A percentile compares a stretch with the other conserved stretches of the same genome.
Evolutionary conservation across 495 filamentous ascomycete genomes (phyloP).

Genomic region (Xylaria curta): DNA sequence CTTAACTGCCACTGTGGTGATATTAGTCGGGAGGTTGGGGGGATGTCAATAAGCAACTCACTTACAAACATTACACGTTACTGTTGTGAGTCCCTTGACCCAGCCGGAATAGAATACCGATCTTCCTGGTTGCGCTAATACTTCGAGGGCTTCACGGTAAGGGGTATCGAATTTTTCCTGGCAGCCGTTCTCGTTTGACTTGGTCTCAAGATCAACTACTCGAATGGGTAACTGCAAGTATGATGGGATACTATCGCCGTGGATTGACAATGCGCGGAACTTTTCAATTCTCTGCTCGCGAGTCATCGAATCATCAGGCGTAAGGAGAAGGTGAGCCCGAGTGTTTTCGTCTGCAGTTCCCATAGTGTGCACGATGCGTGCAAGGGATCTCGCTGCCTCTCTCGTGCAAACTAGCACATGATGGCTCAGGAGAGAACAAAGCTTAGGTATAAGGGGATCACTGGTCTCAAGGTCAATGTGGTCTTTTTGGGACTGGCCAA

Average conservation of each 20-base stretch:
- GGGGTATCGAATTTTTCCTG: conserved; percentile 22
- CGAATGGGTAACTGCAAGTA: conserved; percentile 39
- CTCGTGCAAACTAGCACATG: conserved; percentile 45
- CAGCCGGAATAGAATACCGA: conserved; percentile 43
- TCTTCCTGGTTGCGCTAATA: conserved; percentile 35
- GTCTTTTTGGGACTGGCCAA: conserved; percentile 44
- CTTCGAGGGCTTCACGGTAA: conserved; percentile 28
- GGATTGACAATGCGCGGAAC: conserved; percentile 38
- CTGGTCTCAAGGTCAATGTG: conserved; percentile 40
- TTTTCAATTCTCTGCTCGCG: conserved; percentile 32
- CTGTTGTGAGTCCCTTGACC: conserved; percentile 37
- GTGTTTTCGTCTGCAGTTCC: conserved; percentile 44
- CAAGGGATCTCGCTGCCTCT: conserved; percentile 45
- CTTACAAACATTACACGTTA: conserved; percentile 39
- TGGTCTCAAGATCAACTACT: conserved; percentile 26
- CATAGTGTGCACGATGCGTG: conserved; percentile 46
- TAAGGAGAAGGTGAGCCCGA: conserved; percentile 44
- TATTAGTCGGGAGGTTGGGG: background rate
- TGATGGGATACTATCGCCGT: conserved; percentile 35
- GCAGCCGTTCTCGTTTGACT: conserved; percentile 27
- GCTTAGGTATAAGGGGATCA: conserved; percentile 41
- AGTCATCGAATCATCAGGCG: conserved; percentile 27
- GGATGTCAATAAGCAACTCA: background rate
- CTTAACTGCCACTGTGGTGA: conserved; percentile 31
- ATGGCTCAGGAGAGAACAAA: conserved; percentile 41